Evolutionary conservation across 768 basidiomycete species (phyloP), one percentile per base, ranked within the genome.

Genomic region (Termitomyces heimii): DNA sequence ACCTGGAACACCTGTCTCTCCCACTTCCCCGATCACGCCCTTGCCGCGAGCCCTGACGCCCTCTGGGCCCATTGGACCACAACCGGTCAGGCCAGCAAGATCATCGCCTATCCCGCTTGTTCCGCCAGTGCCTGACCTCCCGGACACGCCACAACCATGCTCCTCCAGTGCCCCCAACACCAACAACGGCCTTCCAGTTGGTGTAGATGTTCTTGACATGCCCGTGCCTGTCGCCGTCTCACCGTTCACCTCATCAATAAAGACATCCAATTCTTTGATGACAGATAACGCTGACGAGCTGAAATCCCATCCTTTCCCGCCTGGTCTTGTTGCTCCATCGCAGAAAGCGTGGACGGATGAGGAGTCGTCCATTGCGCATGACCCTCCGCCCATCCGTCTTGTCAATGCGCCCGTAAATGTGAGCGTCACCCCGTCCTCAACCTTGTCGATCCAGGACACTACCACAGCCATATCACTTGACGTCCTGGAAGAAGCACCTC

Each of bases 401-500:
- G 35, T 32, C 29, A 35, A 43, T 37, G 13, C 34, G 26, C 50
- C 50, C 2, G 43, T 40, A 16, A 44, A 53, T 53, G 47, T 55
- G 22, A 55, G 42, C 18, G 18, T 48, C 34, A 58, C 42, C 12
- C 32, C 67, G 9, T 54, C 62, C 20, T 46, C 58, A 35, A 35
- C 53, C 3, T 24, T 63, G 37, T 58, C 64, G 8, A 56, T 48
- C 51, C 53, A 70, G 70, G 49, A 76, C 69, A 60, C 67, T 62
- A 53, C 65, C 9, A 53, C 68, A 39, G 70, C 60, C 2, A 71
- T 84, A 54, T 70, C 76, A 3, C 77, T 84, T 20, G 86, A 89
- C 64, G 65, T 88, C 5, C 71, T 88, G 16, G 89, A 91, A 59
- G 85, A 88, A 34, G 84, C 77, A 24, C 88, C 89, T 8, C 88